These are phyloP conservation scores for Ceratocystis ficicola DNA, from an alignment of 2,329 filamentous ascomycete genomes.

Conservation along the genomic window DNA sequence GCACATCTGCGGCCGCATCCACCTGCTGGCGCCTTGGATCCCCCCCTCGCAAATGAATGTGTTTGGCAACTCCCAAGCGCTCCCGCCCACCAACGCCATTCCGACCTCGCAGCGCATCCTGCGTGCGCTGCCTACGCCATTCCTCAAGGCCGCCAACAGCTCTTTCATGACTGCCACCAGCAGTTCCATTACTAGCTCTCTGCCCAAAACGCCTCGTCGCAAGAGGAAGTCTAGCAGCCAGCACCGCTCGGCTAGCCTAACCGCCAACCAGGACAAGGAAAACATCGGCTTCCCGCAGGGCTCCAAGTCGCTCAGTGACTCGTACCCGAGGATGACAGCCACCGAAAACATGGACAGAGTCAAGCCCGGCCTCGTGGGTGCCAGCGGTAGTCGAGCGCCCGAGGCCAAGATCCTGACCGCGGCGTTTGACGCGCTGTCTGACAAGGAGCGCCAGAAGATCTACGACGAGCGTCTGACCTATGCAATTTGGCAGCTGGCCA, in stretches of 20 bases:
- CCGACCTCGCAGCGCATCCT: slow-evolving; percentile 87
- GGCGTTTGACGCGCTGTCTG: slow-evolving; percentile 49
- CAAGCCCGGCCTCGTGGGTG: slow-evolving; percentile 28
- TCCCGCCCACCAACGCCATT: slow-evolving; percentile 71
- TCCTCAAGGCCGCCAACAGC: slow-evolving; percentile 88
- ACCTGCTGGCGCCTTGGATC: slow-evolving; percentile 92
- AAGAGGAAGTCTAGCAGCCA: slow-evolving; percentile 32
- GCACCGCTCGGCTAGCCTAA: slow-evolving; percentile 23
- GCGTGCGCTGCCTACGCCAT: slow-evolving; percentile 74
- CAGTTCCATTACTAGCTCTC: slow-evolving; percentile 66
- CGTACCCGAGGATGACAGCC: slow-evolving; percentile 25
- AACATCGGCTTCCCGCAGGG: slow-evolving; percentile 30
- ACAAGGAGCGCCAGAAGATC: slow-evolving; percentile 57
- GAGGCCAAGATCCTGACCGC: slow-evolving; percentile 35
- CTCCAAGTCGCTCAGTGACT: slow-evolving; percentile 23
- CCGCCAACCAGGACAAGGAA: slow-evolving; percentile 39
- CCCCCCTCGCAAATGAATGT: slow-evolving; percentile 85
- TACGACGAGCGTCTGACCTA: slow-evolving; percentile 84
- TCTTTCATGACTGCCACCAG: slow-evolving; percentile 90
- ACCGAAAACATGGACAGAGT: slow-evolving; percentile 41
- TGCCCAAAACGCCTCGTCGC: slow-evolving; percentile 54
- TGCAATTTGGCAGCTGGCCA: slow-evolving; percentile 88
- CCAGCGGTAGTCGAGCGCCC: slow-evolving; percentile 9
- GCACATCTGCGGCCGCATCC: slow-evolving; percentile 85
- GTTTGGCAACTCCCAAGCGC: slow-evolving; percentile 58